Evolutionary conservation across 2,329 filamentous ascomycete genomes (phyloP), one percentile per base, ranked within the genome.

Genomic region (Arthrobotrys pseudoclavata): DNA sequence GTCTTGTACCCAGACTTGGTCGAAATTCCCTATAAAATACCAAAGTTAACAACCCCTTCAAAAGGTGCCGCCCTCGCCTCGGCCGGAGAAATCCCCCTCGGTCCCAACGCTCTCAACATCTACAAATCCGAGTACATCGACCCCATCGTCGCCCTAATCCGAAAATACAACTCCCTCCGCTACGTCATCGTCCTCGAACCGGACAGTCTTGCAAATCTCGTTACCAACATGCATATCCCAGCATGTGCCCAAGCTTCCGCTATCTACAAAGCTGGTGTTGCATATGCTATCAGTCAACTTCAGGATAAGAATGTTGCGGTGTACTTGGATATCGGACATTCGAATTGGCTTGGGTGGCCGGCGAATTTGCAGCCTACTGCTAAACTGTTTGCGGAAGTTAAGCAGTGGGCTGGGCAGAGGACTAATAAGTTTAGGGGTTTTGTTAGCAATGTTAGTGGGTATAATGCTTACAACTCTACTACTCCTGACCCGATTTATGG

Each of bases 401-500:
- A 86, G 84, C 85, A 84, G 72, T 83, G 86, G 24, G 86, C 87
- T 15, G 85, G 86, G 55, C 84, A 83, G 45, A 87, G 86, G 5
- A 83, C 66, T 22, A 70, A 71, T 12, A 82, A 83, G 12, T 84
- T 88, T 20, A 86, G 87, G 76, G 87, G 87, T 66, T 84, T 88
- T 15, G 87, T 85, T 13, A 89, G 87, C 37, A 89, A 89, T 74
- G 87, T 88, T 45, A 85, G 86, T 57, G 89, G 89, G 82, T 89
- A 89, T 83, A 89, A 89, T 79, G 71, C 71, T 45, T 83, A 83
- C 6, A 84, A 84, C 79, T 82, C 83, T 18, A 76, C 79, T 29
- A 81, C 82, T 0, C 81, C 86, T 2, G 79, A 80, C 26, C 34
- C 48, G 4, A 81, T 81, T 45, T 80, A 80, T 37, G 79, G 79